A percentile compares a stretch with the other conserved stretches of the same genome.
Conservation (phyloP, 179 eudicot species). For the Amaranthus tricolor region DNA sequence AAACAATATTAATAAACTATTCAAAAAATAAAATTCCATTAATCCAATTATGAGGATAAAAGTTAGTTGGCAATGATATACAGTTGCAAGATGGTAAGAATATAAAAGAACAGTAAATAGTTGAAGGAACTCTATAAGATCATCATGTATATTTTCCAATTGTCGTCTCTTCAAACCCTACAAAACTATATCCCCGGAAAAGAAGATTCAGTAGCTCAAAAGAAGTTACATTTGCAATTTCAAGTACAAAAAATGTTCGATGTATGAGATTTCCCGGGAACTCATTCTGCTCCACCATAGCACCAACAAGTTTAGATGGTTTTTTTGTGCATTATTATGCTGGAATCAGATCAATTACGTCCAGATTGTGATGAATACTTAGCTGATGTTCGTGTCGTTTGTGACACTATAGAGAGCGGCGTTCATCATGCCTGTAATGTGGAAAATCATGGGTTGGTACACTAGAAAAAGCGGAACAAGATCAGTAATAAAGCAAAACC, state of each 20-base stretch:
- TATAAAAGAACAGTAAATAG: not conserved
- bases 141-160: not conserved
- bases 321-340: constrained; percentile 19
- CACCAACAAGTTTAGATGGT: no score
- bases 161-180: constrained; percentile 24
- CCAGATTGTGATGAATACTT: constrained; percentile 15
- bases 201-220: not conserved
- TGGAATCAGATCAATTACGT: not conserved
- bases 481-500: not conserved
- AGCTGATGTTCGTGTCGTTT: not conserved
- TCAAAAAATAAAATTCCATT: not conserved
- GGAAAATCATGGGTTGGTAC: not conserved
- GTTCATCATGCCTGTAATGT: constrained; percentile 28
- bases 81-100: constrained; percentile 24
- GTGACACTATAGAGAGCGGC: constrained; percentile 20
- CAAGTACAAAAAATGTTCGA: not conserved
- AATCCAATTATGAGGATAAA: not conserved
- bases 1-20: not conserved
- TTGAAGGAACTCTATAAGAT: constrained; percentile 4
- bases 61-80: constrained; percentile 20
- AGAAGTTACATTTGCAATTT: not conserved
- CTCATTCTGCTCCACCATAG: constrained; percentile 8
- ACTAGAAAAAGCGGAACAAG: not conserved
- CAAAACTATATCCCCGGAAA: constrained; percentile 16
- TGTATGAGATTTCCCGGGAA: not conserved